Evolutionary conservation across 2,329 filamentous ascomycete genomes (phyloP).

Genomic region (Talaromyces atroroseus): DNA sequence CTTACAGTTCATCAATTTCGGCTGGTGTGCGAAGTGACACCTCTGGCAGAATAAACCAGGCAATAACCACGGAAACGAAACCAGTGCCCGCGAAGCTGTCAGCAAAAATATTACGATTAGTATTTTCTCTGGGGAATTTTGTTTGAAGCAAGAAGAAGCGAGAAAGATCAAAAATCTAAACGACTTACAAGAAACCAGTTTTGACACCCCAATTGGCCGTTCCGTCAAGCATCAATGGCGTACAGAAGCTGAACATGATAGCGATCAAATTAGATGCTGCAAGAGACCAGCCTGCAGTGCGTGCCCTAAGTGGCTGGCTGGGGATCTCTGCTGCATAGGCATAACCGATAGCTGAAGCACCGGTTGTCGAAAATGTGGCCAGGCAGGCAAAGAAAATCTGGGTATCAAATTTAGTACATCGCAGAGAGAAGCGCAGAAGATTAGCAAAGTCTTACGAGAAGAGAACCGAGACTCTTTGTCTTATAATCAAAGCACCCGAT

Average conservation of each 20-base stretch:
- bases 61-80: conserved; percentile 27
- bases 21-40: conserved; percentile 45
- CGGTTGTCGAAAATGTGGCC: conserved; percentile 39
- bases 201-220: conserved; percentile 39
- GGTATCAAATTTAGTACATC: neutral
- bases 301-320: conserved; percentile 36
- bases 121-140: no score
- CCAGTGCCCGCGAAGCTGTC: conserved; percentile 34
- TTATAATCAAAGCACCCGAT: conserved; percentile 39
- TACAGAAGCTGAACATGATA: conserved; percentile 44
- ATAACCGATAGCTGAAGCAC: conserved; percentile 40
- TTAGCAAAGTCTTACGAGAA: conserved; percentile 25
- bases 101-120: neutral
- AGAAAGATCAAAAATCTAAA: neutral
- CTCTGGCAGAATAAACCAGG: conserved; percentile 49
- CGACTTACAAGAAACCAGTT: conserved; percentile 41
- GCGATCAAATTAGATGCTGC: conserved; percentile 37
- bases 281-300: conserved; percentile 36
- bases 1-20: conserved; percentile 45
- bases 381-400: conserved; percentile 42
- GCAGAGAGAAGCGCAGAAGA: neutral
- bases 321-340: conserved; percentile 41
- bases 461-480: conserved; percentile 27
- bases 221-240: conserved; percentile 43
- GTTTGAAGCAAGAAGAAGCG: no score